Evolutionary conservation across 139 green algal species (phyloP).

Genomic region (Tetradesmus obliquus): DNA sequence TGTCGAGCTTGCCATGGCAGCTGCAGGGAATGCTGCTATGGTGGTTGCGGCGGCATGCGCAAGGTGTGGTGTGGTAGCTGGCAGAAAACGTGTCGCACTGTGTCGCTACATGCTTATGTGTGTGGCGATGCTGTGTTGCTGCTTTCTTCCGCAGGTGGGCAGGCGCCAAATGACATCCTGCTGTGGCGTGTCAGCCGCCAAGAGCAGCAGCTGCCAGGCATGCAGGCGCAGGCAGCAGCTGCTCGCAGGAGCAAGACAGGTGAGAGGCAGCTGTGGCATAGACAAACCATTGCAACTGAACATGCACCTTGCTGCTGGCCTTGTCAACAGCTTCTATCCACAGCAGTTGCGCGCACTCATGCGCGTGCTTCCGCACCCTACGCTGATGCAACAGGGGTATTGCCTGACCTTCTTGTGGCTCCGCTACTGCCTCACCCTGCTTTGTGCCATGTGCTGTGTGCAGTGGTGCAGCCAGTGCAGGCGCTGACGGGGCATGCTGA

Average conservation of each 20-base stretch:
- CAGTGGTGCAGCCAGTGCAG: not conserved
- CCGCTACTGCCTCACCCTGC: not conserved
- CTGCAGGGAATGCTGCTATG: not conserved
- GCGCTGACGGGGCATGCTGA: conserved; percentile 70
- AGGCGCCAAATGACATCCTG: not conserved
- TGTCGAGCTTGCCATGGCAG: not conserved
- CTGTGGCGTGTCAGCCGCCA: not conserved
- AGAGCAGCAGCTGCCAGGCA: not conserved
- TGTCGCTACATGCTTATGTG: too few relatives aligned
- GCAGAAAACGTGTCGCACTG: too few relatives aligned
- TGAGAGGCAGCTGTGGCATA: not conserved
- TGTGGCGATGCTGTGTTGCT: not conserved
- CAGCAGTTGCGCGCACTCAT: too few relatives aligned
- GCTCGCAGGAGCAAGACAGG: not conserved
- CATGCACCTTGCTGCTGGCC: too few relatives aligned
- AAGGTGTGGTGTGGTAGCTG: too few relatives aligned
- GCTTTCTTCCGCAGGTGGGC: conserved; percentile 4
- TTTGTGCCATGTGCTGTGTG: conserved; percentile 1
- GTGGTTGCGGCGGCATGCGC: too few relatives aligned
- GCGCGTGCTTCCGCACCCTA: too few relatives aligned
- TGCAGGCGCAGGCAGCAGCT: too few relatives aligned
- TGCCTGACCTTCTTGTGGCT: not conserved
- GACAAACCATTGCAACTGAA: too few relatives aligned
- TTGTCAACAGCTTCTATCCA: too few relatives aligned
- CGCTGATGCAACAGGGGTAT: not conserved